Percentiles rank a stretch among this genome's conserved stretches.
Evolutionary conservation across 176 grass and related monocot species (phyloP).

Genomic region (Tuctoria greenei): DNA sequence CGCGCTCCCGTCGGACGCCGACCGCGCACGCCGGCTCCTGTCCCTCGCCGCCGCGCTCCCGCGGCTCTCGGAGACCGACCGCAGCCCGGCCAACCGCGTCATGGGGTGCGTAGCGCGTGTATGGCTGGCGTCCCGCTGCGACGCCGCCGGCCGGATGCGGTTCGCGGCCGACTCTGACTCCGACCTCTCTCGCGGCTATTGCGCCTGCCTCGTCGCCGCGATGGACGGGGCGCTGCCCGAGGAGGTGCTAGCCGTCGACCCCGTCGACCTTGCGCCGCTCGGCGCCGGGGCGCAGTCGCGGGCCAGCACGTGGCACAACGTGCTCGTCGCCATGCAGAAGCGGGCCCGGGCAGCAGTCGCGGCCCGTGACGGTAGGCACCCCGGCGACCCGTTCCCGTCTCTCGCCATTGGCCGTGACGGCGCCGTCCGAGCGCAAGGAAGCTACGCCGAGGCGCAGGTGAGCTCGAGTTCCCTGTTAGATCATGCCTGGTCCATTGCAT

Average conservation of each 20-base stretch:
- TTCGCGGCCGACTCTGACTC: slow-evolving; percentile 94
- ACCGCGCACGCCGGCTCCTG: slow-evolving; percentile 66
- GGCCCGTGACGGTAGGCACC: slow-evolving; percentile 54
- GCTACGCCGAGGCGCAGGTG: slow-evolving; percentile 92
- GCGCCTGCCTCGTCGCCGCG: slow-evolving; percentile 70
- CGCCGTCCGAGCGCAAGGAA: slow-evolving; percentile 64
- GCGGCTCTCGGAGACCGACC: slow-evolving; percentile 50
- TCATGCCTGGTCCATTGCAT: neutral
- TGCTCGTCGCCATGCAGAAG: slow-evolving; percentile 89
- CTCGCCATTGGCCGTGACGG: slow-evolving; percentile 71
- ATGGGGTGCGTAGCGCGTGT: slow-evolving; percentile 91
- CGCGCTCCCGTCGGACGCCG: slow-evolving; percentile 50
- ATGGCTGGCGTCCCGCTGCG: slow-evolving; percentile 28
- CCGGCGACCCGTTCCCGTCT: slow-evolving; percentile 72
- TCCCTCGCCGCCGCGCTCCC: slow-evolving; percentile 61
- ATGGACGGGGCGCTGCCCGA: slow-evolving; percentile 67
- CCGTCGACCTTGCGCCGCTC: slow-evolving; percentile 63
- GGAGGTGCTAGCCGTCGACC: slow-evolving; percentile 63
- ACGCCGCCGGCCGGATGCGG: slow-evolving; percentile 54
- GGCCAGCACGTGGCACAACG: slow-evolving; percentile 90
- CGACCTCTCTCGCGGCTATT: slow-evolving; percentile 87
- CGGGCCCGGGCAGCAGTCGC: slow-evolving; percentile 66
- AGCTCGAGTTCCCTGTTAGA: neutral
- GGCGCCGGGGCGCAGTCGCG: slow-evolving; percentile 56
- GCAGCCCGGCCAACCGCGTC: slow-evolving; percentile 68